Evolutionary conservation across 139 green algal species (phyloP).

Genomic region (Pedinophyceae sp.): DNA sequence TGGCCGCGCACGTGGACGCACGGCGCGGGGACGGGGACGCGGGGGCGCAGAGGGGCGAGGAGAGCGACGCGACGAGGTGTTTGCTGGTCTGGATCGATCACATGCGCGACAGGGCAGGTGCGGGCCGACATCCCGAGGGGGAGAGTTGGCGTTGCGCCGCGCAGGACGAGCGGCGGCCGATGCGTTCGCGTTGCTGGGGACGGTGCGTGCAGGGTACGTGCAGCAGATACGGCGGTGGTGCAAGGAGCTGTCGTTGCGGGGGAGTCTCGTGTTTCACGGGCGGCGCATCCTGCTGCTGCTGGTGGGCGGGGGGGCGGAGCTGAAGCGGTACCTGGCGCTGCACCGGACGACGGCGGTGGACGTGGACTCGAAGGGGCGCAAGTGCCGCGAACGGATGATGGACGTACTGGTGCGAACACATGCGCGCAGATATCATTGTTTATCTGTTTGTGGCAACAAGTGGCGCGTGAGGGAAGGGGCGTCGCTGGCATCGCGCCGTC

Average conservation of each 20-base stretch:
- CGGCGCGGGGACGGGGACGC: too few species aligned
- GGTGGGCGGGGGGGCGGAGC: neutral
- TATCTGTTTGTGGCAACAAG: too few species aligned
- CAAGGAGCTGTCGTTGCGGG: neutral
- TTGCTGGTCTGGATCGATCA: neutral
- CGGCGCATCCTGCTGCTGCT: neutral
- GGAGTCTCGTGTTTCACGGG: neutral
- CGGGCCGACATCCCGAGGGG: too few species aligned
- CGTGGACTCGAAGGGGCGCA: neutral
- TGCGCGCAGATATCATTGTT: too few species aligned
- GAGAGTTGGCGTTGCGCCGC: too few species aligned
- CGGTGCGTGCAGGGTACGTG: neutral
- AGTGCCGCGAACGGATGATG: neutral
- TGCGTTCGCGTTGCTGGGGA: too few species aligned
- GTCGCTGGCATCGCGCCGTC: too few species aligned
- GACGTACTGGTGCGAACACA: neutral
- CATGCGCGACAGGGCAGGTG: neutral
- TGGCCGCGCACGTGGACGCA: too few species aligned
- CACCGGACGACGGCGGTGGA: neutral
- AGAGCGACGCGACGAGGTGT: too few species aligned
- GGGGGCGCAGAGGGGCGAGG: too few species aligned
- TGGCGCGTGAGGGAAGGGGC: too few species aligned
- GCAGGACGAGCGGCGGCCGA: too few species aligned
- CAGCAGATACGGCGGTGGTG: neutral
- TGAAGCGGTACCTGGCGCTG: neutral